phyloP scores from a whole-genome alignment of 2,329 filamentous ascomycete genomes.

The Hypocreales sp. region DNA sequence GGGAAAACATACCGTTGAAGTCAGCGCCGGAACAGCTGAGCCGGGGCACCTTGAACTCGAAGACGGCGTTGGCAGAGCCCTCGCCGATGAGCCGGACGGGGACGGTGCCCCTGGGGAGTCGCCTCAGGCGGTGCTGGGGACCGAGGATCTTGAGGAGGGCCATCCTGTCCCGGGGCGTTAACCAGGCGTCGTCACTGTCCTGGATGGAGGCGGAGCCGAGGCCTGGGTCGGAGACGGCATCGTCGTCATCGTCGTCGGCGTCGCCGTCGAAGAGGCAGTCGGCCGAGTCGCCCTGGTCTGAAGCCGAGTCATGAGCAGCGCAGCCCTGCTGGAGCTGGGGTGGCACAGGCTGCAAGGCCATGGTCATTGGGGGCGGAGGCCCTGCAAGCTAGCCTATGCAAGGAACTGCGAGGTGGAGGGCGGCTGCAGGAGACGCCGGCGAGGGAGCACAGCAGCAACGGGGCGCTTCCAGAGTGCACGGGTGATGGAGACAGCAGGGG shows the following conservation, averaged over 20 bases:
- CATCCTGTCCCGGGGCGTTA: constrained; percentile 8
- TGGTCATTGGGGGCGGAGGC: constrained; percentile 9
- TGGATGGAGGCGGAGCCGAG: too few species aligned
- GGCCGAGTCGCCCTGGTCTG: constrained; percentile 7
- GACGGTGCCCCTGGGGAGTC: constrained; percentile 16
- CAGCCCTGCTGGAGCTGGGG: constrained; percentile 5
- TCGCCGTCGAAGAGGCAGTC: constrained; percentile 5
- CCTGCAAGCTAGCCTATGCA: constrained; percentile 11
- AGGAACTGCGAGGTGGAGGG: constrained; percentile 4
- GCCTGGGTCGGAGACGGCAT: constrained; percentile 5
- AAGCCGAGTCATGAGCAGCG: constrained; percentile 6
- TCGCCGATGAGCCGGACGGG: constrained; percentile 38
- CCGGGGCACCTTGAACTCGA: constrained; percentile 34
- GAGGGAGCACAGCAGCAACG: too few species aligned
- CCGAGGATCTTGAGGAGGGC: constrained; percentile 8
- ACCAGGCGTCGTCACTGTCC: constrained; percentile 8
- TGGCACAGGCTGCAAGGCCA: constrained; percentile 9
- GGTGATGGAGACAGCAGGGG: too few species aligned
- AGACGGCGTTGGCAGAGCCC: constrained; percentile 66
- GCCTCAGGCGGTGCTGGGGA: constrained; percentile 10
- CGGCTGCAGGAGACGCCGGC: too few species aligned
- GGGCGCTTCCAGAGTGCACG: too few species aligned
- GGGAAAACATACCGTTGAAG: constrained; percentile 18
- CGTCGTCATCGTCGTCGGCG: constrained; percentile 4
- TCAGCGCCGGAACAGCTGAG: constrained; percentile 12